Evolutionary conservation across 805 yeast genomes (phyloP).

Genomic region (Wickerhamomyces ciferrii): DNA sequence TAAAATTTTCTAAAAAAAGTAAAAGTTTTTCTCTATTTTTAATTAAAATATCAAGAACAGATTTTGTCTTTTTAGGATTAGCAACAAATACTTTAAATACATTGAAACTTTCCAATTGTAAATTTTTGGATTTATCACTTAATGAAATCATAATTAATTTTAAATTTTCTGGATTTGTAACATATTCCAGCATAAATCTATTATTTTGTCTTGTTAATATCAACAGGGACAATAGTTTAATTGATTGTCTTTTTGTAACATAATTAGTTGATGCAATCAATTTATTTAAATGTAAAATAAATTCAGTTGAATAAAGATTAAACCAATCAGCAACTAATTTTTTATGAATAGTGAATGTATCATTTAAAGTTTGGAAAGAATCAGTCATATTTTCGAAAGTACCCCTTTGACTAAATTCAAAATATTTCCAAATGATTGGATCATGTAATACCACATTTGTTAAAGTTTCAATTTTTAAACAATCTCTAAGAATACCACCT

Average conservation of each 20-base stretch:
- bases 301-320: slow-evolving; percentile 43
- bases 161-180: slow-evolving; percentile 75
- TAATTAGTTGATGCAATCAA: slow-evolving; percentile 76
- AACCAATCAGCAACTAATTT: slow-evolving; percentile 69
- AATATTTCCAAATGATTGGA: slow-evolving; percentile 73
- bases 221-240: slow-evolving; percentile 67
- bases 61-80: slow-evolving; percentile 83
- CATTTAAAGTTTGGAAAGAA: slow-evolving; percentile 73
- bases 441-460: slow-evolving; percentile 54
- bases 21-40: slow-evolving; percentile 80
- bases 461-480: slow-evolving; percentile 72
- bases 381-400: slow-evolving; percentile 91
- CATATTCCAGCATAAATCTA: slow-evolving; percentile 67
- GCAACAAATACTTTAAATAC: slow-evolving; percentile 95
- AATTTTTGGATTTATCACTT: slow-evolving; percentile 83
- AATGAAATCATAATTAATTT: slow-evolving; percentile 82
- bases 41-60: slow-evolving; percentile 71
- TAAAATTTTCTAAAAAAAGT: slow-evolving; percentile 61
- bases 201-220: slow-evolving; percentile 70
- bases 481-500: slow-evolving; percentile 80
- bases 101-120: slow-evolving; percentile 88
- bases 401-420: slow-evolving; percentile 67
- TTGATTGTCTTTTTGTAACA: slow-evolving; percentile 88
- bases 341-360: slow-evolving; percentile 65
- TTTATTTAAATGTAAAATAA: slow-evolving; percentile 59